Base-by-base conservation (phyloP, 2,329 filamentous ascomycete species). In the Emmonsiellopsis sp. region DNA sequence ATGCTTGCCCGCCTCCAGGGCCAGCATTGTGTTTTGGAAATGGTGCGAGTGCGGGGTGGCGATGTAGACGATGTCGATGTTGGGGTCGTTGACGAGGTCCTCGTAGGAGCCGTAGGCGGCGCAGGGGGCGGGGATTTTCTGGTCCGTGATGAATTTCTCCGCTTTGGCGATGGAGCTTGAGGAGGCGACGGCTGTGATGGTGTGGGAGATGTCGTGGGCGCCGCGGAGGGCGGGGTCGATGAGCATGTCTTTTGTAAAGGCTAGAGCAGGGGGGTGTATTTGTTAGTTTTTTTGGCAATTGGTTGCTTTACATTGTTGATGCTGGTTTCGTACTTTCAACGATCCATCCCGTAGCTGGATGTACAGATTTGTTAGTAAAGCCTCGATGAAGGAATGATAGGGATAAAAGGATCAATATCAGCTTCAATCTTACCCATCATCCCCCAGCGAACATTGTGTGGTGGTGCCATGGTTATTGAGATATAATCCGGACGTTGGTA, bases 11-110 rank as follows among this genome's bases (percentile, higher is more conserved):
- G 86, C 87, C 60, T 88, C 80, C 40, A 95, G 77, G 43, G 84
- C 86, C n/a, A 94, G 79, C 81, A 90, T 88, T 58, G 83, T 81
- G 72, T 95, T 92, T 69, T 94, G 89, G 75, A 91, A 95, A 75
- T 95, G 90, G 70, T 95, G 90, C 62, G 87, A 91, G 74, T 95
- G 90, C 13, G 90, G 90, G 3, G 90, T 95, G 26, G 89, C 89
- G 53, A 95, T 82, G 70, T 95, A 95, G 72, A 95, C 73, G 62
- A 94, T 87, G 69, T 95, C 87, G 60, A 95, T 80, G 62, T 88
- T 80, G 6, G 85, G 75, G 67, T 95, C 88, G 50, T 80, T 79
- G 30, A 92, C 89, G 31, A 95, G 80, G 67, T 90, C 87, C 57
- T 84, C 79, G 71, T 95, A 95, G 9, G 85, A 88, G 55, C 86